phyloP scores from a whole-genome alignment of 805 yeast genomes.

The Kregervanrija fluxuum region DNA sequence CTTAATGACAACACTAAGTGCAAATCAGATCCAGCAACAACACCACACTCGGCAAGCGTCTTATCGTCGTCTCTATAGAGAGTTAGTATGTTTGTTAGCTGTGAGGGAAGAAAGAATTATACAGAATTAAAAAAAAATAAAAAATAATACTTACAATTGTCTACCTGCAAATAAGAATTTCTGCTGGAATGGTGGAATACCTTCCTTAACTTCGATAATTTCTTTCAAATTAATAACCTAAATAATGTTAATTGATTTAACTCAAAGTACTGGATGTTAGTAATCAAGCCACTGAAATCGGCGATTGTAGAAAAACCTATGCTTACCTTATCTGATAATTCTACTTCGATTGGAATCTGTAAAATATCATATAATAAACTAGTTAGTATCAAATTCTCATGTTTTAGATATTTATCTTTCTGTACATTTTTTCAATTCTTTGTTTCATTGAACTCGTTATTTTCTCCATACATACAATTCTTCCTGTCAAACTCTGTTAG shows the following conservation, averaged over 20 bases:
- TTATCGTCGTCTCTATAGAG: slow-evolving; percentile 57
- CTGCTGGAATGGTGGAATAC: slow-evolving; percentile 95
- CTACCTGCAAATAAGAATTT: slow-evolving; percentile 85
- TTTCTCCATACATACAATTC: slow-evolving; percentile 42
- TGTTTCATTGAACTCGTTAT: not conserved
- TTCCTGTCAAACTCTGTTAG: slow-evolving; percentile 62
- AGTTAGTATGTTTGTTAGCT: not conserved
- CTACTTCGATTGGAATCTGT: slow-evolving; percentile 68
- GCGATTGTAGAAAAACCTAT: not conserved
- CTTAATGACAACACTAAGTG: slow-evolving; percentile 89
- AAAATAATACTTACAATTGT: slow-evolving; percentile 54
- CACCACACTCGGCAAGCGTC: slow-evolving; percentile 64
- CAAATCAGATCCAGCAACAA: slow-evolving; percentile 77
- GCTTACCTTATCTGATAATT: slow-evolving; percentile 54
- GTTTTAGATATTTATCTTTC: too few relatives aligned
- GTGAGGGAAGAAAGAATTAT: not conserved
- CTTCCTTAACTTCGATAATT: slow-evolving; percentile 90
- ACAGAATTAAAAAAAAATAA: not conserved
- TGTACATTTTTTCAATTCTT: not conserved
- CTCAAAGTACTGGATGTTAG: not conserved
- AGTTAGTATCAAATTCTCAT: too few relatives aligned
- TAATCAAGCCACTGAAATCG: not conserved
- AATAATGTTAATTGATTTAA: slow-evolving; percentile 20
- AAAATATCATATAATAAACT: not conserved
- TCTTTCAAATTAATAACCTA: slow-evolving; percentile 64